These are phyloP conservation scores for Ambrosia artemisiifolia DNA, from an alignment of 129 eudicot genomes.

Conservation along the genomic window DNA sequence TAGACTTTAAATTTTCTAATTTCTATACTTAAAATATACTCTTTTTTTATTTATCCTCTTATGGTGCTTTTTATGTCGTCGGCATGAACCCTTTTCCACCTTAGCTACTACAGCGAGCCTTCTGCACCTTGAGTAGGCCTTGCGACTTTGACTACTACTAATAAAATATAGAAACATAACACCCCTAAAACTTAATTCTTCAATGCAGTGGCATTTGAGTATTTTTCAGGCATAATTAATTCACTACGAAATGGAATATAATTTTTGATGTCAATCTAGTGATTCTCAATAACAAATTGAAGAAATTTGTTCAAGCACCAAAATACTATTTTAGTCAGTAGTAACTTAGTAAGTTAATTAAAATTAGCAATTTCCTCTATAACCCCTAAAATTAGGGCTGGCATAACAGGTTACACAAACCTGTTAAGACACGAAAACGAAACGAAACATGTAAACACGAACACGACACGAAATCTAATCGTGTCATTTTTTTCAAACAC, in stretches of 20 bases:
- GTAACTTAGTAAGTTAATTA: background rate
- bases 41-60: background rate
- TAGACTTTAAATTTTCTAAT: background rate
- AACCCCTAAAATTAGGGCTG: too few relatives aligned
- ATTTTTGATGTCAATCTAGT: background rate
- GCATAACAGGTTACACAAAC: too few relatives aligned
- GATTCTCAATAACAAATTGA: background rate
- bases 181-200: background rate
- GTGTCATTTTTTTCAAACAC: too few relatives aligned
- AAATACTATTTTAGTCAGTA: background rate
- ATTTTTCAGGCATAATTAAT: background rate
- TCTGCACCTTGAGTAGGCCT: background rate
- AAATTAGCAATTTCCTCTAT: too few relatives aligned
- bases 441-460: too few relatives aligned
- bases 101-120: background rate
- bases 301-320: background rate
- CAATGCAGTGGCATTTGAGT: background rate
- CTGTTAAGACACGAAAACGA: too few relatives aligned
- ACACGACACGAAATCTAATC: too few relatives aligned
- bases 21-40: background rate
- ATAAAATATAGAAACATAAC: background rate
- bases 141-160: background rate
- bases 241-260: background rate
- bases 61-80: background rate
- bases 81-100: background rate